These are phyloP conservation scores for Huntiella moniliformis DNA, from an alignment of 2,329 filamentous ascomycete genomes.

Conservation along the genomic window DNA sequence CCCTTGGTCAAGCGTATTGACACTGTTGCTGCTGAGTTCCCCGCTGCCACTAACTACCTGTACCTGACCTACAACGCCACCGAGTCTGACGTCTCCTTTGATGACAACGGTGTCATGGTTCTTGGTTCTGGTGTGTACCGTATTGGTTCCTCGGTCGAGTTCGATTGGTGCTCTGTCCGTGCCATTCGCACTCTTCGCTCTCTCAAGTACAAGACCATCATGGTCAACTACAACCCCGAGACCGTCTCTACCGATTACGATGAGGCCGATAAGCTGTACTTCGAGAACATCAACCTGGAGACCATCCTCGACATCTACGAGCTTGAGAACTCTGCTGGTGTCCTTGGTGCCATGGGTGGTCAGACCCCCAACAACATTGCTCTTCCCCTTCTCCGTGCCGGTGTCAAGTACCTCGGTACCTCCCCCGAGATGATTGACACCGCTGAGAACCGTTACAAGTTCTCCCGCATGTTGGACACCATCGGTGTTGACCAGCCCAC, in stretches of 20 bases:
- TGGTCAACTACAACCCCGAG: conserved; percentile 90
- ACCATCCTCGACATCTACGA: conserved; percentile 87
- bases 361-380: conserved; percentile 98
- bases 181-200: conserved; percentile 79
- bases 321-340: conserved; percentile 62
- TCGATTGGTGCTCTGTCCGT: conserved; percentile 96
- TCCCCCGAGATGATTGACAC: conserved; percentile 98
- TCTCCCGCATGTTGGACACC: conserved; percentile 90
- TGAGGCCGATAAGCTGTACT: conserved; percentile 85
- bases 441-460: conserved; percentile 96
- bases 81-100: conserved; percentile 65
- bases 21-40: conserved; percentile 93
- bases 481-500: conserved; percentile 91
- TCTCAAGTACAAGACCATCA: conserved; percentile 78
- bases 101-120: conserved; percentile 90
- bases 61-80: conserved; percentile 91
- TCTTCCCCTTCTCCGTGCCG: conserved; percentile 67
- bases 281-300: conserved; percentile 86
- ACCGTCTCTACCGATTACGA: conserved; percentile 85
- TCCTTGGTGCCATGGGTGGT: conserved; percentile 89
- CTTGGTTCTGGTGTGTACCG: conserved; percentile 90
- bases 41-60: conserved; percentile 83
- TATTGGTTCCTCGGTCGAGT: conserved; percentile 94
- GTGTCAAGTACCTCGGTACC: conserved; percentile 84
- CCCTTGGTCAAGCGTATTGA: conserved; percentile 97